Base-by-base conservation (phyloP, 1,284 basidiomycete species). In the Sporisorium exsertum region DNA sequence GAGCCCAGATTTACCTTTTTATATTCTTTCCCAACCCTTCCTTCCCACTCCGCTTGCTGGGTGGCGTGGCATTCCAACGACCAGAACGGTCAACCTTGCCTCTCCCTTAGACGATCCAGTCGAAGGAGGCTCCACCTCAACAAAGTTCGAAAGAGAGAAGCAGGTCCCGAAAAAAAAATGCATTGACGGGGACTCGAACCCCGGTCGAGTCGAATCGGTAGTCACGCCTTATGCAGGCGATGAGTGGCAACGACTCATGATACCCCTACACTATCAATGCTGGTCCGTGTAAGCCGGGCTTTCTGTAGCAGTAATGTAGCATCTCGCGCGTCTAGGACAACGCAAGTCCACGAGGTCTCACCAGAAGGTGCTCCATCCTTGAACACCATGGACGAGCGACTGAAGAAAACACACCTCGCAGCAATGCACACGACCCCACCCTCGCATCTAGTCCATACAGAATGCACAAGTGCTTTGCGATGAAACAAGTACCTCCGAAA, bases 131-230 rank as follows among this genome's bases (percentile, higher is more conserved):
- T n/a, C n/a, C n/a, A n/a, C n/a, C n/a, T 32, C 32, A 32, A 32
- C 32, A 32, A 32, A 32, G 12, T 32, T 2, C 18, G 53, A 55
- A 52, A 53, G 49, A 59, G 55, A 56, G 45, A 24, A 12, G n/a
- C n/a, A n/a, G n/a, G n/a, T n/a, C n/a, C n/a, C n/a, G n/a, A 2
- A 10, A 58, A 67, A 67, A 52, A 58, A 42, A 61, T 74, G 72
- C 72, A 74, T 74, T 70, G 72, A 74, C 72, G 66, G 72, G 72
- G 72, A 74, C 62, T 74, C 72, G 72, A 74, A 74, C 72, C 72
- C 72, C 72, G 72, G 72, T 74, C 72, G 67, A 71, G 72, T 65
- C 72, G 72, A 70, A 65, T 65, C 64, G 53, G 66, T 61, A 55
- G 35, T 62, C 53, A 64, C 60, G 60, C 53, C 33, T 47, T 33